Evolutionary conservation across 495 filamentous ascomycete genomes (phyloP).

Genomic region (Trichoderma asperelloides): DNA sequence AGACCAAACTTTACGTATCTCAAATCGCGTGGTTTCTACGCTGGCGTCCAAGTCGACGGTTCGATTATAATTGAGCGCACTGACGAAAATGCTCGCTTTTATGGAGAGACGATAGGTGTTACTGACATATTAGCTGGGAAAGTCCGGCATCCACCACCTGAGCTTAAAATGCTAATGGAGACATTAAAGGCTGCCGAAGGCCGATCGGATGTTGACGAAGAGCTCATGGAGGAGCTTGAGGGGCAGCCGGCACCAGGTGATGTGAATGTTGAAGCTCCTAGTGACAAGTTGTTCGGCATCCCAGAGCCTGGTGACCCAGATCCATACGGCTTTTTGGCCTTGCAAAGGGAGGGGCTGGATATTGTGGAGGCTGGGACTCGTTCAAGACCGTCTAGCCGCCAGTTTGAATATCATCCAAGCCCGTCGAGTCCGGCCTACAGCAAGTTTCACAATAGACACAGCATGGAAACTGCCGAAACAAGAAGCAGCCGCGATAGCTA

Average conservation of each 20-base stretch:
- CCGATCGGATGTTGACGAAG: slow-evolving; percentile 59
- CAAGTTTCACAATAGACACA: slow-evolving; percentile 57
- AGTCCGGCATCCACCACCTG: slow-evolving; percentile 21
- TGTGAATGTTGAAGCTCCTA: slow-evolving; percentile 42
- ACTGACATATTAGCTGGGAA: slow-evolving; percentile 61
- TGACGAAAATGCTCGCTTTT: slow-evolving; percentile 75
- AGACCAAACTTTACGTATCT: slow-evolving; percentile 71
- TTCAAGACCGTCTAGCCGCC: slow-evolving; percentile 55
- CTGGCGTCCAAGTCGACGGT: slow-evolving; percentile 68
- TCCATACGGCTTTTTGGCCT: slow-evolving; percentile 76
- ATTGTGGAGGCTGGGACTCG: slow-evolving; percentile 80
- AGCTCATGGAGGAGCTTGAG: slow-evolving; percentile 37
- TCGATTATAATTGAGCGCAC: slow-evolving; percentile 69
- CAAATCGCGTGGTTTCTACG: slow-evolving; percentile 72
- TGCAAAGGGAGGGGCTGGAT: slow-evolving; percentile 74
- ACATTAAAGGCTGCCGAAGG: slow-evolving; percentile 39
- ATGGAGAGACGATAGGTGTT: slow-evolving; percentile 51
- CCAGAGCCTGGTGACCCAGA: slow-evolving; percentile 74
- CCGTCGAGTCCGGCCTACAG: slow-evolving; percentile 66
- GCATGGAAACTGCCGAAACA: slow-evolving; percentile 49
- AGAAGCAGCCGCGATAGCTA: slow-evolving; percentile 57
- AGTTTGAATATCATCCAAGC: slow-evolving; percentile 72
- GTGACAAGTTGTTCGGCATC: slow-evolving; percentile 56
- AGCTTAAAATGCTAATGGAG: slow-evolving; percentile 1
- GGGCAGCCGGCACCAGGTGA: slow-evolving; percentile 65